These are phyloP conservation scores for Sextonia rubra DNA, from an alignment of 164 flowering plant species.

Conservation along the genomic window DNA sequence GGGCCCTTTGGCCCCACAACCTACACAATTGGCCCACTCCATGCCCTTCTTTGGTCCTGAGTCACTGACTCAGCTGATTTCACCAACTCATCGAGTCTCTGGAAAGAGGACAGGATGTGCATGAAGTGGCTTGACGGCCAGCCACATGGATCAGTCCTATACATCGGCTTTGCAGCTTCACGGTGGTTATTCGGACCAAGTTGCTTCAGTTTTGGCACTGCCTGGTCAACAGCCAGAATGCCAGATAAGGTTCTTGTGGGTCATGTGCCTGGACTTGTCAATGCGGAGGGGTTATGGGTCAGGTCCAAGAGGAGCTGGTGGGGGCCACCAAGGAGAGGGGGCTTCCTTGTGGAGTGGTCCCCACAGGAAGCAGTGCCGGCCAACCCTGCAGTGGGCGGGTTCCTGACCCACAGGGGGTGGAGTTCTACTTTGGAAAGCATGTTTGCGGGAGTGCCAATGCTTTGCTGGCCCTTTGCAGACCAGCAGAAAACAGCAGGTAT, in stretches of 20 bases:
- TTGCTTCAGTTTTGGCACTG: conserved; percentile 52
- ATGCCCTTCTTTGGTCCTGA: conserved; percentile 16
- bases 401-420: conserved; percentile 33
- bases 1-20: conserved; percentile 10
- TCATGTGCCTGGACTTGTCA: conserved; percentile 26
- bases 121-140: conserved; percentile 47
- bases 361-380: conserved; percentile 27
- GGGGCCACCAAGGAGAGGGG: conserved; percentile 23
- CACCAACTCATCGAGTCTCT: conserved; percentile 15
- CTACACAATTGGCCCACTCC: conserved; percentile 31
- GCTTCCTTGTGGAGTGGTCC: conserved; percentile 27
- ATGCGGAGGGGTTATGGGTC: not conserved
- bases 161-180: conserved; percentile 52
- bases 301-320: conserved; percentile 16
- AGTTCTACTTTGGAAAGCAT: conserved; percentile 28
- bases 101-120: conserved; percentile 41
- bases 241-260: conserved; percentile 45
- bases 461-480: conserved; percentile 28
- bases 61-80: not conserved
- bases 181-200: conserved; percentile 14
- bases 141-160: conserved; percentile 39
- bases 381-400: conserved; percentile 31
- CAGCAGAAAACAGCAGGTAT: conserved; percentile 25
- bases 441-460: conserved; percentile 23
- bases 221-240: conserved; percentile 36